A percentile compares a stretch with the other conserved stretches of the same genome.
Evolutionary conservation across 257 asterid species (phyloP).

Genomic region (Solanum lycopersicoides): DNA sequence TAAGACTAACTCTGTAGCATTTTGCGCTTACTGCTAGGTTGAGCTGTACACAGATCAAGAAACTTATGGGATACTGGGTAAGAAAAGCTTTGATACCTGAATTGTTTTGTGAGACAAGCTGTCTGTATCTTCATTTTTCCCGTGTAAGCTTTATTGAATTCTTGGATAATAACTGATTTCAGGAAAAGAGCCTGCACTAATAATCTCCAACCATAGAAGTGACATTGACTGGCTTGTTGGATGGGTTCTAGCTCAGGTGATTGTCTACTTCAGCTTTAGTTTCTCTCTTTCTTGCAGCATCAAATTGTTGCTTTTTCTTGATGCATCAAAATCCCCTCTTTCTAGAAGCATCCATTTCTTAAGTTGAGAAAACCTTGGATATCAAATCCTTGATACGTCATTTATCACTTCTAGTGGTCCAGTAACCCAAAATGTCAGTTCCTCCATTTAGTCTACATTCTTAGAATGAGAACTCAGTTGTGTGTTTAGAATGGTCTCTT

Average conservation of each 20-base stretch:
- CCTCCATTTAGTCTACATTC: neutral
- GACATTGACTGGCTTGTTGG: constrained; percentile 89
- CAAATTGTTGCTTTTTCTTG: neutral
- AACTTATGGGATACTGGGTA: constrained; percentile 56
- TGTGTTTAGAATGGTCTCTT: neutral
- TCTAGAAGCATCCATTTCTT: neutral
- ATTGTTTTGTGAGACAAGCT: neutral
- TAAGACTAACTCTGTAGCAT: constrained; percentile 1
- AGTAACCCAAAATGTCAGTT: neutral
- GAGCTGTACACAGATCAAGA: constrained; percentile 53
- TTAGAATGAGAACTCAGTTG: neutral
- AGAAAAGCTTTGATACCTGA: constrained; percentile 1
- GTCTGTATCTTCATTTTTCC: neutral
- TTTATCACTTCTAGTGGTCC: neutral
- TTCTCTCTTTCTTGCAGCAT: neutral
- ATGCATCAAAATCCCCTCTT: neutral
- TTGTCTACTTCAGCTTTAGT: constrained; percentile 5
- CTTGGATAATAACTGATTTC: constrained; percentile 1
- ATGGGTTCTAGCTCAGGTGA: constrained; percentile 78
- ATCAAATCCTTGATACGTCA: neutral
- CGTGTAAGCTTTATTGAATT: neutral
- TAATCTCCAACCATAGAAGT: constrained; percentile 66
- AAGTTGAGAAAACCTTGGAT: neutral
- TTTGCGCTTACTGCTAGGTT: constrained; percentile 35
- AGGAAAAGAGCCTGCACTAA: constrained; percentile 80